Conservation (phyloP, 2,329 filamentous ascomycete genomes). For the Fusarium virguliforme region DNA sequence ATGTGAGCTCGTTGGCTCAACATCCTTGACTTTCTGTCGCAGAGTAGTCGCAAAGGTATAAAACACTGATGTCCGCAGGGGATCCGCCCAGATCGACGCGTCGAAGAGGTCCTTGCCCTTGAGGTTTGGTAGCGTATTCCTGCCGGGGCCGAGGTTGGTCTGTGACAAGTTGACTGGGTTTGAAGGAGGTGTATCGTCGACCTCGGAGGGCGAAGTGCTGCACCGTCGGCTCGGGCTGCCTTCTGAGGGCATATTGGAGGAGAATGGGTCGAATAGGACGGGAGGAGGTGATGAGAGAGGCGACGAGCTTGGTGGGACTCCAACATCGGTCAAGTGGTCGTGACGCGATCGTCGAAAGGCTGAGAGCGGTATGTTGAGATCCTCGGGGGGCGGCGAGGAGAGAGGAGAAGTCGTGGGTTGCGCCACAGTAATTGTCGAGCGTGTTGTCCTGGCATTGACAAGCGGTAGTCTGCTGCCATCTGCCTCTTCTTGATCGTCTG, state of each 20-base stretch:
- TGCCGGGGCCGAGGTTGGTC: constrained; percentile 51
- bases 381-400: constrained; percentile 58
- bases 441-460: constrained; percentile 41
- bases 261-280: constrained; percentile 67
- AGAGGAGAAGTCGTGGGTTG: constrained; percentile 56
- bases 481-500: constrained; percentile 36
- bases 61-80: constrained; percentile 78
- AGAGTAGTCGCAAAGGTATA: constrained; percentile 81
- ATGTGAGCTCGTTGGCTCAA: constrained; percentile 76
- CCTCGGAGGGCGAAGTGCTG: constrained; percentile 62
- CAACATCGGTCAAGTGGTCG: constrained; percentile 43
- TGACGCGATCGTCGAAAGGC: constrained; percentile 45
- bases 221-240: constrained; percentile 55
- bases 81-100: constrained; percentile 78
- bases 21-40: constrained; percentile 75
- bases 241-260: constrained; percentile 57
- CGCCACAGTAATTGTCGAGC: constrained; percentile 42
- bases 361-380: constrained; percentile 50
- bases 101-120: constrained; percentile 82
- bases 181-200: constrained; percentile 62
- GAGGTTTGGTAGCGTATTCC: constrained; percentile 69
- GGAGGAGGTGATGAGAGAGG: constrained; percentile 72
- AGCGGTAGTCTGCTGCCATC: constrained; percentile 25
- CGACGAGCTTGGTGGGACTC: constrained; percentile 62
- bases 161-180: constrained; percentile 61